Evolutionary conservation across 2,329 filamentous ascomycete species (phyloP).

Genomic region (Aspergillus novoparasiticus): DNA sequence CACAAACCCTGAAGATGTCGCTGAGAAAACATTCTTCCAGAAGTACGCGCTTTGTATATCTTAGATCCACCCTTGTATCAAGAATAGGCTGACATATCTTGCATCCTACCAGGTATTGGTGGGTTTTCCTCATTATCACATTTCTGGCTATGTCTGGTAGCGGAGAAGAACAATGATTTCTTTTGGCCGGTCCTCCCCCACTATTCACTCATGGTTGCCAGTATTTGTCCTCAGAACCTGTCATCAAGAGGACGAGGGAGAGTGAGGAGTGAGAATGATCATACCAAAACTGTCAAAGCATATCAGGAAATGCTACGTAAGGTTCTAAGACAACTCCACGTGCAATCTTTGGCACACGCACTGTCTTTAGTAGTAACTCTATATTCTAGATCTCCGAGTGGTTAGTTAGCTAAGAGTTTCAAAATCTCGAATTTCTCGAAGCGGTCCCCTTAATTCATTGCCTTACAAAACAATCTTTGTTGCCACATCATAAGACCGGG

Average conservation of each 20-base stretch:
- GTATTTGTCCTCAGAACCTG: not conserved
- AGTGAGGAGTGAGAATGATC: not conserved
- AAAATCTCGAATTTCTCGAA: not conserved
- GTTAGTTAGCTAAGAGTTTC: not conserved
- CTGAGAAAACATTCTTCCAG: conserved; percentile 49
- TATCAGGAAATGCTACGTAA: not conserved
- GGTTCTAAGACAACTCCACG: not conserved
- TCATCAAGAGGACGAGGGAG: not conserved
- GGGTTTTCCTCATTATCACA: conserved; percentile 46
- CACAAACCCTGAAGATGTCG: conserved; percentile 38
- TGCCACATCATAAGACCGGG: not conserved
- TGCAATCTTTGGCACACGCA: not conserved
- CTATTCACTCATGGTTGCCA: not conserved
- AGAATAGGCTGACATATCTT: conserved; percentile 8
- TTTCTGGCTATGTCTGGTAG: conserved; percentile 47
- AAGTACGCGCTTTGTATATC: conserved; percentile 35
- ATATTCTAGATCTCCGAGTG: not conserved
- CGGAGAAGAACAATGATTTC: conserved; percentile 33
- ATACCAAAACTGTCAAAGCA: not conserved
- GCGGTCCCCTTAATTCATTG: not conserved
- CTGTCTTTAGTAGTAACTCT: not conserved
- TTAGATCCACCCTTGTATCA: not conserved
- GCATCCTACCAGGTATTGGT: conserved; percentile 47
- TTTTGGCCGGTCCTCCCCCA: not conserved
- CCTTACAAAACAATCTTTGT: not conserved